Evolutionary conservation across 2,329 filamentous ascomycete genomes (phyloP).

Genomic region (Venturia oleaginea): DNA sequence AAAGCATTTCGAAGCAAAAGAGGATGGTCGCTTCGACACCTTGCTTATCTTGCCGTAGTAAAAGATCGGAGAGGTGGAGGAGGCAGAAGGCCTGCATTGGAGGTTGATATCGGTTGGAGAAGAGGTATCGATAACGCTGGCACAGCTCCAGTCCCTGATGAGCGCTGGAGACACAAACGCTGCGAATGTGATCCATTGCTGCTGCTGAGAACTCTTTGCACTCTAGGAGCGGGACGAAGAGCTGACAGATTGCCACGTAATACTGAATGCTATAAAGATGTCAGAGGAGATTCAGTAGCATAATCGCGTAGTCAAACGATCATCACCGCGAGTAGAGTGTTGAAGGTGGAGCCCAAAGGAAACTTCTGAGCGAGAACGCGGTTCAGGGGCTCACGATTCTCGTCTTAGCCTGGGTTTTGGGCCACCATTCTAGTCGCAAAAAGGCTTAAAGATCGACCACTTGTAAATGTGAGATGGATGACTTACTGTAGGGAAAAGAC

Average conservation of each 20-base stretch:
- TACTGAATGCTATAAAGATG: constrained; percentile 19
- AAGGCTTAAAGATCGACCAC: neutral
- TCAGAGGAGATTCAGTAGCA: neutral
- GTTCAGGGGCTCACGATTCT: neutral
- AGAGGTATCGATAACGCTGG: constrained; percentile 17
- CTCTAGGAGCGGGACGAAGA: constrained; percentile 21
- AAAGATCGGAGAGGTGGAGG: constrained; percentile 20
- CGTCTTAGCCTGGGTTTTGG: neutral
- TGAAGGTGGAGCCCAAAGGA: neutral
- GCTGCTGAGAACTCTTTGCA: constrained; percentile 15
- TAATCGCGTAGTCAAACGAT: neutral
- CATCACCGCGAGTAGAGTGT: neutral
- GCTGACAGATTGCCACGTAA: constrained; percentile 20
- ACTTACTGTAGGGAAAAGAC: constrained; percentile 23
- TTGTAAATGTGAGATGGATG: no score
- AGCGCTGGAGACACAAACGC: constrained; percentile 18
- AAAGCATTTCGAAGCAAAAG: constrained; percentile 19
- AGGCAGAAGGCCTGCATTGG: constrained; percentile 22
- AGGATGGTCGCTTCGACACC: constrained; percentile 14
- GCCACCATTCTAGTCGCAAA: neutral
- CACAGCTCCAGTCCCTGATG: constrained; percentile 19
- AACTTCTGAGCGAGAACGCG: neutral
- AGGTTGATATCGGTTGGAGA: constrained; percentile 19
- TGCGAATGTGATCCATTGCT: constrained; percentile 17
- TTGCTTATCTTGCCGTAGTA: constrained; percentile 17